A percentile compares a stretch with the other conserved stretches of the same genome.
These are phyloP conservation scores for Cicer chorassanicum DNA, from an alignment of 306 rosid genomes.

Conservation along the genomic window DNA sequence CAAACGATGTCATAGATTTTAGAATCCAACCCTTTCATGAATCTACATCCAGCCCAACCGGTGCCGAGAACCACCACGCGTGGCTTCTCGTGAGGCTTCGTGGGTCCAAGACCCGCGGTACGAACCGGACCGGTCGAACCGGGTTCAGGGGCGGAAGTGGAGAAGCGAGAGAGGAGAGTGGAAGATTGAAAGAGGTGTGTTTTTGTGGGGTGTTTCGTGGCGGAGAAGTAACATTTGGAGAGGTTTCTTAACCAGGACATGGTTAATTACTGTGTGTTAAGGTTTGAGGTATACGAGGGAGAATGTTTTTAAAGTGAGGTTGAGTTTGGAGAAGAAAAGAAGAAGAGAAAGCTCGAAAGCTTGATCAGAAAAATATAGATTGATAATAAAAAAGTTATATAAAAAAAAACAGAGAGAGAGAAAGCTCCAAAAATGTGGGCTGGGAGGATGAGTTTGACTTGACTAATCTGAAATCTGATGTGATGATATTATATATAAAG, in stretches of 20 bases:
- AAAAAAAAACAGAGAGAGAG: too few species aligned
- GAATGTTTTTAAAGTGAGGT: neutral
- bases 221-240: conserved; percentile 45
- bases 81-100: conserved; percentile 78
- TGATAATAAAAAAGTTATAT: too few species aligned
- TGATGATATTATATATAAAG: too few species aligned
- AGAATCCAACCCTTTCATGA: conserved; percentile 83
- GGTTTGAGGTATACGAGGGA: neutral
- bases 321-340: conserved; percentile 14
- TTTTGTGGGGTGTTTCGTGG: conserved; percentile 31
- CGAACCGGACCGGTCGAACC: conserved; percentile 18
- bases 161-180: conserved; percentile 51
- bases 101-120: conserved; percentile 57
- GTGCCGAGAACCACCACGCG: conserved; percentile 87
- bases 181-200: conserved; percentile 32
- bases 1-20: conserved; percentile 78
- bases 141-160: conserved; percentile 36
- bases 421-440: too few species aligned
- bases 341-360: neutral
- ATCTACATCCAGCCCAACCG: conserved; percentile 95
- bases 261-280: neutral
- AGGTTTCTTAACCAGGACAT: conserved; percentile 77
- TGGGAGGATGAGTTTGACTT: too few species aligned
- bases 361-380: too few species aligned
- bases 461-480: too few species aligned